Evolutionary conservation across 192 early-diverging fungal species (phyloP).

Genomic region (Backusella circina): DNA sequence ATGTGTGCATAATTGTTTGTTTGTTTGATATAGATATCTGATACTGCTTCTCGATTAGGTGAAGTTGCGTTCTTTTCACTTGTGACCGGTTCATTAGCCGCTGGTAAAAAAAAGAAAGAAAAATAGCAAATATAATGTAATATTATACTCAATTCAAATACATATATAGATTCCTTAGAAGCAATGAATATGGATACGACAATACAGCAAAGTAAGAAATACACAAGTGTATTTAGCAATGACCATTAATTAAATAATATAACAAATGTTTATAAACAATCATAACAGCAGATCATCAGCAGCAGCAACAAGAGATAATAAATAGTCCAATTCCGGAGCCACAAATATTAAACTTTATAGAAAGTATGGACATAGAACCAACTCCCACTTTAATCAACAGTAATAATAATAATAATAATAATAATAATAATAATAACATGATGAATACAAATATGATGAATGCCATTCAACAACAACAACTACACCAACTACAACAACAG

Average conservation of each 20-base stretch:
- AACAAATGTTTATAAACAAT: not conserved
- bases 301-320: not conserved
- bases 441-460: not conserved
- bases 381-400: not conserved
- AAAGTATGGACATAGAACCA: not conserved
- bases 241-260: not conserved
- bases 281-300: not conserved
- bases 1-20: not conserved
- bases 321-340: not conserved
- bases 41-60: conserved; percentile 4
- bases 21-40: not conserved
- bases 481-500: not conserved
- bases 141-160: not conserved
- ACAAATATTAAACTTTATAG: not conserved
- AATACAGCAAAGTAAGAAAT: not conserved
- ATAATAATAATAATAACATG: not conserved
- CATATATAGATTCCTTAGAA: not conserved
- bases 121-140: not conserved
- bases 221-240: not conserved
- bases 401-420: not conserved
- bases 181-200: not conserved
- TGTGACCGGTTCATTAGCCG: conserved; percentile 8
- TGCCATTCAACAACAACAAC: not conserved
- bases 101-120: not conserved
- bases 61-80: conserved; percentile 17